These are phyloP conservation scores for Phialophora tarda DNA, from an alignment of 2,329 filamentous ascomycete genomes.

Conservation along the genomic window DNA sequence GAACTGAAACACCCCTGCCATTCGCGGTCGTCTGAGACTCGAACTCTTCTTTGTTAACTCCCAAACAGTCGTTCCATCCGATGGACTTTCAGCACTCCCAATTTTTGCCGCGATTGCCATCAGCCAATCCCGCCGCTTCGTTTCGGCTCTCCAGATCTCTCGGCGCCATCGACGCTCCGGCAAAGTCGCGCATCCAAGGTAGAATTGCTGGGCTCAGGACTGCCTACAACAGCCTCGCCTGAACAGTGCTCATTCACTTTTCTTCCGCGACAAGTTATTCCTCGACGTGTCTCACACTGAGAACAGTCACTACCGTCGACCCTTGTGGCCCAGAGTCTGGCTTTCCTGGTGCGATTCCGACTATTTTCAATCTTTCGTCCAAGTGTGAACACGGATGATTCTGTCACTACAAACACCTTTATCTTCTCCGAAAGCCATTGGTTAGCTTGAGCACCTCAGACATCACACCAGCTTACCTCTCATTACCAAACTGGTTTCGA, in stretches of 20 bases:
- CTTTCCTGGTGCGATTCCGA: neutral
- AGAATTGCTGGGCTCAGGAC: neutral
- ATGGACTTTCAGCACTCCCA: neutral
- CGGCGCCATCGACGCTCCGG: neutral
- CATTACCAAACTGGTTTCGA: neutral
- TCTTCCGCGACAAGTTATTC: neutral
- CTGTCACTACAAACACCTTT: neutral
- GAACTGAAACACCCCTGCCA: constrained; percentile 16
- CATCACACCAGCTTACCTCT: neutral
- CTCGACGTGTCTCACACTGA: constrained; percentile 7
- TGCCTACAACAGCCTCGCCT: neutral
- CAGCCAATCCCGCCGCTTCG: neutral
- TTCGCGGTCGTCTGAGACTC: constrained; percentile 10
- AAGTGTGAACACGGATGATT: neutral
- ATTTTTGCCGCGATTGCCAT: neutral
- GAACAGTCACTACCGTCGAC: neutral
- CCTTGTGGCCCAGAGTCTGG: neutral
- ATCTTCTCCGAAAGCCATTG: neutral
- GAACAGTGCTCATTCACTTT: neutral
- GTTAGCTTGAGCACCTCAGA: neutral
- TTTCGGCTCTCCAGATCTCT: constrained; percentile 5
- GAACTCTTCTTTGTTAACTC: constrained; percentile 10
- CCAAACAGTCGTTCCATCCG: constrained; percentile 2
- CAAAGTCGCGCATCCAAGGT: neutral
- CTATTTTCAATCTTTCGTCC: neutral